Evolutionary conservation across 306 rosid genomes (phyloP).

Genomic region (Quercus alba): DNA sequence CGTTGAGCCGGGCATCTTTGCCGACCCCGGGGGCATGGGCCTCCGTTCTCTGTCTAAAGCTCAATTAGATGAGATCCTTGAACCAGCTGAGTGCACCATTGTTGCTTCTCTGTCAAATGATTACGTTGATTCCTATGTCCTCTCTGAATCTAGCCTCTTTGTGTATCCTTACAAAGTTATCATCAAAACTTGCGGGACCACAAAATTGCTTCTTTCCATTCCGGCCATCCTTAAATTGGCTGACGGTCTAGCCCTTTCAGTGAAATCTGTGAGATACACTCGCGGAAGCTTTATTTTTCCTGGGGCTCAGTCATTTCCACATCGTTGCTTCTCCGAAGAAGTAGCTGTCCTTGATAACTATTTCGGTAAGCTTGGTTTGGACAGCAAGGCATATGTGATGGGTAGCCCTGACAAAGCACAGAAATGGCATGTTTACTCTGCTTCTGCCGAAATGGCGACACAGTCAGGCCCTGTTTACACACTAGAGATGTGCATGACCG

Average conservation of each 20-base stretch:
- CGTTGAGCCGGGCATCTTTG: constrained; percentile 55
- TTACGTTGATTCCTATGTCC: constrained; percentile 82
- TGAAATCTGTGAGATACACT: constrained; percentile 65
- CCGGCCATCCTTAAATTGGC: constrained; percentile 77
- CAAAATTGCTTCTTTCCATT: constrained; percentile 77
- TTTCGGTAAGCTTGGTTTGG: constrained; percentile 50
- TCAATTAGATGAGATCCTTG: constrained; percentile 76
- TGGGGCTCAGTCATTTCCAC: constrained; percentile 62
- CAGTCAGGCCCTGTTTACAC: constrained; percentile 31
- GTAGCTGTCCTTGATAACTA: constrained; percentile 47
- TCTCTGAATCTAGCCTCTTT: constrained; percentile 91
- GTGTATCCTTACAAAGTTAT: constrained; percentile 73
- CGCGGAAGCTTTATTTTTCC: constrained; percentile 67
- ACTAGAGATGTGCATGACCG: constrained; percentile 70
- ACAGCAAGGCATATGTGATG: constrained; percentile 48
- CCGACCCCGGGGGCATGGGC: constrained; percentile 72
- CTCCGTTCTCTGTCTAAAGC: constrained; percentile 64
- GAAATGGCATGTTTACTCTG: constrained; percentile 65
- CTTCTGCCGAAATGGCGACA: constrained; percentile 28
- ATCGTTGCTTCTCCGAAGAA: constrained; percentile 57
- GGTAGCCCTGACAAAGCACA: constrained; percentile 36
- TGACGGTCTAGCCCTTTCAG: constrained; percentile 53
- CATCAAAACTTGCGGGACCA: constrained; percentile 95
- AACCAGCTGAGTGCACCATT: constrained; percentile 89
- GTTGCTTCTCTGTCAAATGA: constrained; percentile 77